Conservation (phyloP, 1,139 yeast genomes). For the Kodamaea plutei region DNA sequence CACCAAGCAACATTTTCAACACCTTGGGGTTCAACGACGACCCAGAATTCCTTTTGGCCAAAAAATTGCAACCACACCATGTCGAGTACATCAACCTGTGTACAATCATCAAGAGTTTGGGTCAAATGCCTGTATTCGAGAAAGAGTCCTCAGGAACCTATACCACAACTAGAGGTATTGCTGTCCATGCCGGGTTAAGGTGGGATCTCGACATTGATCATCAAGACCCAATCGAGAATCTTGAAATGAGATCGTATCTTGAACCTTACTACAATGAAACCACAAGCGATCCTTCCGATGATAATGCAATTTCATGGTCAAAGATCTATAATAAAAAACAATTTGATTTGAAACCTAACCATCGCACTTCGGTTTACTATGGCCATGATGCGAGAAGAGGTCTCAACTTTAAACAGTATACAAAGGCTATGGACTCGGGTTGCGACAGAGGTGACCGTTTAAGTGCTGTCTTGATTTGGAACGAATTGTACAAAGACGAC, state of each 20-base stretch:
- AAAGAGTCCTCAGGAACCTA: constrained; percentile 15
- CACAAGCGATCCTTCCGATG: constrained; percentile 46
- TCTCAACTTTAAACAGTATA: constrained; percentile 55
- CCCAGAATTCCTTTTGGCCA: constrained; percentile 59
- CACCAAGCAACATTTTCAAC: neutral
- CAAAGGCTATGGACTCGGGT: constrained; percentile 79
- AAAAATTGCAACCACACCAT: constrained; percentile 55
- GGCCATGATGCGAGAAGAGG: constrained; percentile 91
- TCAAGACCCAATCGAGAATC: constrained; percentile 59
- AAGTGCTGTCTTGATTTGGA: constrained; percentile 58
- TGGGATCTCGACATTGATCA: constrained; percentile 55
- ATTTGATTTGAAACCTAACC: constrained; percentile 22
- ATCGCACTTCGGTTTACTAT: constrained; percentile 58
- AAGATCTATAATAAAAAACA: constrained; percentile 56
- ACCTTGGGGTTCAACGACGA: constrained; percentile 37
- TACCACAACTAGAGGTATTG: constrained; percentile 49
- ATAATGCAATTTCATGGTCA: constrained; percentile 60
- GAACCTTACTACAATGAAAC: constrained; percentile 56
- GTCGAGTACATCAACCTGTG: constrained; percentile 55
- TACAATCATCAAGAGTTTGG: constrained; percentile 60
- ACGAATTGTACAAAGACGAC: constrained; percentile 13
- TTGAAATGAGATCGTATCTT: constrained; percentile 57
- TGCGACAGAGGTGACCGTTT: constrained; percentile 75
- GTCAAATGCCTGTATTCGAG: constrained; percentile 53
- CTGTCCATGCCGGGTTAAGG: constrained; percentile 74